Conservation (phyloP, 1,284 basidiomycete species). For the Neolentinus lepideus region DNA sequence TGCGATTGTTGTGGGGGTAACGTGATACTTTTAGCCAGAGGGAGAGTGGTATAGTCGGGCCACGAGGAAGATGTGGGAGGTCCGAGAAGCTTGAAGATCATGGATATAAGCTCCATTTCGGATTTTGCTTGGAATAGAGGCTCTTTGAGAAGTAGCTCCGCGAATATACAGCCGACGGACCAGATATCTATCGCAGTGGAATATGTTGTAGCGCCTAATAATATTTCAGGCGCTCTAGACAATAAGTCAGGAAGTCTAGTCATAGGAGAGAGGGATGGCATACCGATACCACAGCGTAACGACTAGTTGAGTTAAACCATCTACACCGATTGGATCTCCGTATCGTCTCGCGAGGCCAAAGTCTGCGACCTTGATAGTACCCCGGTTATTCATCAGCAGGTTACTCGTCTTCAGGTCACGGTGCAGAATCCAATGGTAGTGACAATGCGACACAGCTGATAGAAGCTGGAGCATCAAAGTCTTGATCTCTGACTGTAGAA, state of each 20-base stretch:
- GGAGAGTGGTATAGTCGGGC: conserved; percentile 78
- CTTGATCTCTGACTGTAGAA: conserved; percentile 97
- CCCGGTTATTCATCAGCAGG: conserved; percentile 97
- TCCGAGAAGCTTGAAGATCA: conserved; percentile 93
- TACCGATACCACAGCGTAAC: conserved; percentile 99
- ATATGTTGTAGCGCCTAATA: conserved; percentile 89
- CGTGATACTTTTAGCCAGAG: conserved; percentile 74
- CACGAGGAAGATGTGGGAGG: conserved; percentile 81
- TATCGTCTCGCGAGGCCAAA: conserved; percentile 95
- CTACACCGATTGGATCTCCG: conserved; percentile 88
- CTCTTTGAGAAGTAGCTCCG: conserved; percentile 89
- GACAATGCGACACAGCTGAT: conserved; percentile 90
- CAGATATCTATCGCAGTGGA: conserved; percentile 98
- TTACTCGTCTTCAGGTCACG: conserved; percentile 98
- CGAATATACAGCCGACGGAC: conserved; percentile 99
- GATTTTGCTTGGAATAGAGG: conserved; percentile 95
- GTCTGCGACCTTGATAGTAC: conserved; percentile 97
- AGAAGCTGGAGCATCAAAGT: conserved; percentile 91
- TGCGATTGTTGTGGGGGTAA: conserved; percentile 67
- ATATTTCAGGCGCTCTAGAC: conserved; percentile 88
- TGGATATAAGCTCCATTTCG: conserved; percentile 87
- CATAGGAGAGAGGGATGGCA: conserved; percentile 11
- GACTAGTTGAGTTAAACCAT: conserved; percentile 94
- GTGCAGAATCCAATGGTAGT: conserved; percentile 96
- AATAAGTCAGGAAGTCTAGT: conserved; percentile 11